phyloP scores from a whole-genome alignment of 345 rosid species.

The Dimocarpus longan region DNA sequence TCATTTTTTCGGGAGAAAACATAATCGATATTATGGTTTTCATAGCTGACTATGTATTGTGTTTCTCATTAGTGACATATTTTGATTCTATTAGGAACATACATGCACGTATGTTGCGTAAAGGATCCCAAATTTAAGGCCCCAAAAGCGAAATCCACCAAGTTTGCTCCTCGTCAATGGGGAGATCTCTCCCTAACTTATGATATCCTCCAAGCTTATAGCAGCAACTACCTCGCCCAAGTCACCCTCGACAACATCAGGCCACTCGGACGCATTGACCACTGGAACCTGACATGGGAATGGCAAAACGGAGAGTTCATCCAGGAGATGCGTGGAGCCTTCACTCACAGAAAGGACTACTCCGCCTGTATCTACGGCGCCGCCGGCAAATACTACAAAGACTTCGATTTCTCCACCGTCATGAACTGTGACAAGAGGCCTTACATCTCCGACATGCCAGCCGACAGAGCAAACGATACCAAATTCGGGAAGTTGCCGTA shows the following conservation, averaged over 20 bases:
- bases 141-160: slow-evolving; percentile 40
- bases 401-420: slow-evolving; percentile 70
- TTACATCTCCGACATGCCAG: slow-evolving; percentile 71
- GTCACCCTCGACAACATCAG: slow-evolving; percentile 79
- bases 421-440: slow-evolving; percentile 70
- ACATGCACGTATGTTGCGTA: slow-evolving; percentile 71
- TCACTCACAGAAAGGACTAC: slow-evolving; percentile 51
- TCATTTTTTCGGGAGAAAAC: too few relatives aligned
- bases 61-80: neutral
- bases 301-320: slow-evolving; percentile 94
- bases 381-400: slow-evolving; percentile 59
- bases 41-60: too few relatives aligned
- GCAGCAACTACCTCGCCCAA: slow-evolving; percentile 77
- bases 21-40: too few relatives aligned
- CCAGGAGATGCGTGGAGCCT: slow-evolving; percentile 80
- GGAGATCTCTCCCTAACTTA: slow-evolving; percentile 73
- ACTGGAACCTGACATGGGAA: slow-evolving; percentile 95
- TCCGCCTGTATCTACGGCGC: slow-evolving; percentile 67
- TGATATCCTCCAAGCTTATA: slow-evolving; percentile 70
- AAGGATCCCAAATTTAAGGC: slow-evolving; percentile 64
- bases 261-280: slow-evolving; percentile 80
- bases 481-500: slow-evolving; percentile 64
- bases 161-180: slow-evolving; percentile 49
- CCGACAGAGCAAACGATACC: slow-evolving; percentile 52
- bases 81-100: slow-evolving; percentile 44